A percentile compares a stretch with the other conserved stretches of the same genome.
Conservation (phyloP, 306 rosid species). For the Cucurbita pepo region DNA sequence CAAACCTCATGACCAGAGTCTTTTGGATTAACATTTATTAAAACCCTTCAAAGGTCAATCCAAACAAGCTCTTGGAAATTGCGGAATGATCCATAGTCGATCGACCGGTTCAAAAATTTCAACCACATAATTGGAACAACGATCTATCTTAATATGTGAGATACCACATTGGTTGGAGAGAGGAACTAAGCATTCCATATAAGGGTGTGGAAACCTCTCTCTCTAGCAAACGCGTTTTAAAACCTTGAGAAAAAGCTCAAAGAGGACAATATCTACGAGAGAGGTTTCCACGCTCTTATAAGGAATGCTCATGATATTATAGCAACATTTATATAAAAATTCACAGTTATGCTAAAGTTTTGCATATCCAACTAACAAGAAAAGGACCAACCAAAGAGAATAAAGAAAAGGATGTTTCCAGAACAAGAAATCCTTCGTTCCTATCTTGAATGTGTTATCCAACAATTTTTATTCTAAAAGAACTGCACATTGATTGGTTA, state of each 20-base stretch:
- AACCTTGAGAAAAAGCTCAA: no score
- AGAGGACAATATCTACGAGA: no score
- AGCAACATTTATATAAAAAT: background rate
- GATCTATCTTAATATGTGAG: no score
- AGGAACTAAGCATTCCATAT: no score
- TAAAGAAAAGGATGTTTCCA: background rate
- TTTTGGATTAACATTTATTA: no score
- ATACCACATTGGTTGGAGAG: no score
- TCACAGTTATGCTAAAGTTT: background rate
- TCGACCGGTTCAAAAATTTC: no score
- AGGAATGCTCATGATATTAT: no score
- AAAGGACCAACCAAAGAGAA: background rate
- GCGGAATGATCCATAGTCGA: background rate
- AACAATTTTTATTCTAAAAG: background rate
- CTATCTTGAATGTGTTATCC: background rate
- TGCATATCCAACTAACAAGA: background rate
- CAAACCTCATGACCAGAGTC: background rate
- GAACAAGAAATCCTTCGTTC: background rate
- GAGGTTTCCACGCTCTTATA: no score
- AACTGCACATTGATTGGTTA: background rate
- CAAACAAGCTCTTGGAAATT: background rate
- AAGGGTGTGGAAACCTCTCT: no score
- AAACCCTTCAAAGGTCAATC: background rate
- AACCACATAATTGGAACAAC: no score
- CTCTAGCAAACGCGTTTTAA: no score